Base-by-base conservation (phyloP, 2,329 filamentous ascomycete genomes). In the Talaromyces piceae region DNA sequence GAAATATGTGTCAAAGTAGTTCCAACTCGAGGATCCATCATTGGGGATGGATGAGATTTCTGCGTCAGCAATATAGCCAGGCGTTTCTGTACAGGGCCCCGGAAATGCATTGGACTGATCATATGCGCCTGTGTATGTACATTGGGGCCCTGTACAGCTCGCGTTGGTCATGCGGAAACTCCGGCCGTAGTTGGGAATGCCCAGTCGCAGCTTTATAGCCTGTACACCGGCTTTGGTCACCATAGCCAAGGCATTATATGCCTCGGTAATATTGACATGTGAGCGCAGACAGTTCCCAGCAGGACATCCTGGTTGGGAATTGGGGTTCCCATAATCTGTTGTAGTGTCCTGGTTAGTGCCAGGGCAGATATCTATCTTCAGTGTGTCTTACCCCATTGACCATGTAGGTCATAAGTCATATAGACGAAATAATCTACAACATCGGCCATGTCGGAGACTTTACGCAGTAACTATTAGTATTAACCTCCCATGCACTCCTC, bases 221-320 rank as follows among this genome's bases (percentile, higher is more conserved):
- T 61, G 57, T 0, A 72, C 69, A 4, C 67, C 68, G 1, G 70
- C 68, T 54, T 73, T 72, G 6, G 63, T 64, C 44, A 67, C 57
- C 51, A 71, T 73, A 1, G 63, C 53, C 11, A 74, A 56, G 0
- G 69, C 54, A 12, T 57, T 55, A 0, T 51, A 46, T 0, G 67
- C 70, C 49, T 73, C 69, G 1, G 70, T 73, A 41, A 61, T 48
- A 58, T 74, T 73, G 54, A 72, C 58, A 33, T 73, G 69, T 0
- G 59, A 64, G 1, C 65, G 65, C 0, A 73, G 60, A 31, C 70
- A 66, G 41, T 61, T 57, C 3, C 63, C 61, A 3, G n/a, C 18
- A 3, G 44, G 12, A 43, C 66, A 69, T 2, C 63, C 64, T 1
- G 50, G 33, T 2, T 50, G 13, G 1, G 59, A 41, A 33, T 54